These are phyloP conservation scores for Neostapfia colusana DNA, from an alignment of 176 grass and related monocot genomes.

Conservation along the genomic window DNA sequence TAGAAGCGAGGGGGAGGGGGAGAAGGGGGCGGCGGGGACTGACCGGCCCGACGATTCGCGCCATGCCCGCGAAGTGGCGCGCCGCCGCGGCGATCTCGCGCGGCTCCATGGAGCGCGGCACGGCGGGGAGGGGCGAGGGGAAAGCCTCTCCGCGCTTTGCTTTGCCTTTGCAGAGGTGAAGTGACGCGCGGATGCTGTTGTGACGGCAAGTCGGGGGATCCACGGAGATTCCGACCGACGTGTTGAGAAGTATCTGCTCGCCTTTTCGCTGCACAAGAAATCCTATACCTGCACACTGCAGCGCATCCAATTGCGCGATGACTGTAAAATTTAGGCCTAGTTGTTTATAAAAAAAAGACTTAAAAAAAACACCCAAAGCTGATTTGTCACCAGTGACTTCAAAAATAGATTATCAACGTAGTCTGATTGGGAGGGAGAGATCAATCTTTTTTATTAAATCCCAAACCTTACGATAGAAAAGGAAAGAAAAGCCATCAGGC, in stretches of 20 bases:
- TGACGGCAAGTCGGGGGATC: not conserved
- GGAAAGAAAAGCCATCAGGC: too few species aligned
- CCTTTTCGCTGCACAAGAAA: not conserved
- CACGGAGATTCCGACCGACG: not conserved
- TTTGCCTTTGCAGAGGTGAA: not conserved
- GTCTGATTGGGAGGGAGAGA: too few species aligned
- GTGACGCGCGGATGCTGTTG: not conserved
- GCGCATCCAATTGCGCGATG: not conserved
- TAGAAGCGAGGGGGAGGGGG: not conserved
- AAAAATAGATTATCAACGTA: too few species aligned
- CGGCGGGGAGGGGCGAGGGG: not conserved
- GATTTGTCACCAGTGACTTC: too few species aligned
- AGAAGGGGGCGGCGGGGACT: slow-evolving; percentile 27
- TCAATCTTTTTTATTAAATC: too few species aligned
- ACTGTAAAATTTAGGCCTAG: not conserved
- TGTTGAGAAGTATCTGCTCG: not conserved
- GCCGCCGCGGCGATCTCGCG: slow-evolving; percentile 53
- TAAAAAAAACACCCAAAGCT: too few species aligned
- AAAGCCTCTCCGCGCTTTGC: not conserved
- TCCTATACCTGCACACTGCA: not conserved
- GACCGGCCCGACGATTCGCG: slow-evolving; percentile 67
- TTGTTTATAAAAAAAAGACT: too few species aligned
- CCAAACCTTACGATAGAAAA: too few species aligned
- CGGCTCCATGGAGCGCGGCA: slow-evolving; percentile 47
- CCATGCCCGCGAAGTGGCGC: slow-evolving; percentile 76